Base-by-base conservation (phyloP, 306 rosid species). In the Vigna unguiculata region DNA sequence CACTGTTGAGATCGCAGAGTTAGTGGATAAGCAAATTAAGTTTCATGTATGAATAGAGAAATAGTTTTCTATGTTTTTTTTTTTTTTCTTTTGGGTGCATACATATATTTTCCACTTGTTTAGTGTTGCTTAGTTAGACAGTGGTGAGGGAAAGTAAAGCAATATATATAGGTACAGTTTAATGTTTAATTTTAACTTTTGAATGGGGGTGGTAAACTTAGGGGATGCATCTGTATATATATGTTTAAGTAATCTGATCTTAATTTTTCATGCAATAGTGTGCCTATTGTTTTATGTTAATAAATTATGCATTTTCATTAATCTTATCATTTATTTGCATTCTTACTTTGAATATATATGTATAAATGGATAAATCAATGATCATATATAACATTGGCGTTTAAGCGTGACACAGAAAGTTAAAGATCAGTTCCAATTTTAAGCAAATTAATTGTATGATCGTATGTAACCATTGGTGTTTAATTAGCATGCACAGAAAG, bases 1-100 rank as follows among this genome's bases (percentile, higher is more conserved):
- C 1, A 43, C 32, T 58, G 83, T n/a, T 63, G 52, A 74, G 46
- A 83, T 90, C 25, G 67, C 86, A 81, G 89, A 88, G 78, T 78
- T 67, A 43, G 91, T 88, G 49, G 91, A 90, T 74, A 79, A 58
- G 75, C 54, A 80, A 52, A 73, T 90, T 68, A 10, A 57, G 47
- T 90, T 90, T 72, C 32, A 55, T 25, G 70, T 21, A 32, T 43
- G 6, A 53, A 64, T 53, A 36, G 48, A 49, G 20, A 68, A 8
- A 19, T 36, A 53, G 16, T 34, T 30, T 57, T 87, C 36, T 7
- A 6, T 52, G 10, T 47, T 24, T 53, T 54, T 28, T 0, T 49
- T 9, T 28, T 53, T 54, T 28, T 0, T 49, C 6, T 28, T 53
- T 38, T 10, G 43, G 57, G 59, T 82, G 78, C 40, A 74, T 58